phyloP scores from a whole-genome alignment of 2,329 filamentous ascomycete species.

The Fusarium coicis region DNA sequence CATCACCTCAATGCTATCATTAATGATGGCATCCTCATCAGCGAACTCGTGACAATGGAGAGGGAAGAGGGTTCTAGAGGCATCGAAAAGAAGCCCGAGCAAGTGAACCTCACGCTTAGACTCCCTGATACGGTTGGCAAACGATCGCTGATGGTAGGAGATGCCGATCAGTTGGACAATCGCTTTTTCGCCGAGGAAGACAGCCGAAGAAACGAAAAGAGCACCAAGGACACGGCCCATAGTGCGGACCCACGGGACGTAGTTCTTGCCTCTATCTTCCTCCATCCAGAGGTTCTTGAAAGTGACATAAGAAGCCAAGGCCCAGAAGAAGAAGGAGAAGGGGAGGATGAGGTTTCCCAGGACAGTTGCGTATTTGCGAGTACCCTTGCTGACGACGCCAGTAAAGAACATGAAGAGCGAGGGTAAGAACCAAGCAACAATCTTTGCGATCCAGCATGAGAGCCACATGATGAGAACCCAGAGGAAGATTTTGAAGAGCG shows the following conservation, averaged over 20 bases:
- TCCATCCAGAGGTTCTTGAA: constrained; percentile 65
- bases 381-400: constrained; percentile 75
- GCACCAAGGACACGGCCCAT: constrained; percentile 75
- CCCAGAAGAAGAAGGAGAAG: constrained; percentile 76
- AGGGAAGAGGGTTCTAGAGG: constrained; percentile 87
- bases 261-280: constrained; percentile 42
- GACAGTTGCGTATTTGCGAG: constrained; percentile 76
- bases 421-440: constrained; percentile 70
- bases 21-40: constrained; percentile 92
- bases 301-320: constrained; percentile 69
- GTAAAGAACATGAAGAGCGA: constrained; percentile 74
- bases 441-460: constrained; percentile 73
- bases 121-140: constrained; percentile 83
- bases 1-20: constrained; percentile 80
- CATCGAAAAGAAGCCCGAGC: constrained; percentile 87
- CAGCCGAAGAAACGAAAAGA: constrained; percentile 72
- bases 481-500: constrained; percentile 70
- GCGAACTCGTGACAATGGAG: constrained; percentile 91
- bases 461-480: constrained; percentile 78
- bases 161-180: constrained; percentile 86
- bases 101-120: constrained; percentile 89
- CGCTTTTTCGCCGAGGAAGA: constrained; percentile 81
- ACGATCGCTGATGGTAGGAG: constrained; percentile 86
- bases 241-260: constrained; percentile 64
- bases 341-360: constrained; percentile 72